Conservation (phyloP, 805 yeast genomes). For the Candida ulmi region DNA sequence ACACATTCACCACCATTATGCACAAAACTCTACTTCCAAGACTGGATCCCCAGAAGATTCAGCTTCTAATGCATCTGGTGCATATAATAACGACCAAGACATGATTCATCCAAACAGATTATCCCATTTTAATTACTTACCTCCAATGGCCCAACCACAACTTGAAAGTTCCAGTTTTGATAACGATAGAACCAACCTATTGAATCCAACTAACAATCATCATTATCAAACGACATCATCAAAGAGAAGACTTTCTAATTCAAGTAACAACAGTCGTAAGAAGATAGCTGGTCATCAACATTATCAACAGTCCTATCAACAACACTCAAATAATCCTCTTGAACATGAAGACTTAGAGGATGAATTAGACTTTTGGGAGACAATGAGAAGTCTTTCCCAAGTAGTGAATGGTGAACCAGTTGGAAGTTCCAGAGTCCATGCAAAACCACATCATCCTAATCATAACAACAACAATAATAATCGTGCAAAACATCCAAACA, state of each 20-base stretch:
- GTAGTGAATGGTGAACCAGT: constrained; percentile 21
- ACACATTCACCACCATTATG: constrained; percentile 77
- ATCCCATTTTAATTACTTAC: constrained; percentile 70
- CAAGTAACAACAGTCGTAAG: constrained; percentile 15
- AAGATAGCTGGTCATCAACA: constrained; percentile 1
- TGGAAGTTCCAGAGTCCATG: background rate
- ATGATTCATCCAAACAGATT: constrained; percentile 45
- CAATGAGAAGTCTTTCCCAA: constrained; percentile 52
- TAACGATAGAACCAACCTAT: constrained; percentile 37
- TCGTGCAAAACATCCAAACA: no score
- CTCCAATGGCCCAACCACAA: constrained; percentile 71
- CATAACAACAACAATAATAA: background rate
- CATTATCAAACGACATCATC: background rate
- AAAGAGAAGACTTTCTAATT: constrained; percentile 15
- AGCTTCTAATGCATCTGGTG: constrained; percentile 16
- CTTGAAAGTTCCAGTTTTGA: constrained; percentile 51
- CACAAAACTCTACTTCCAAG: constrained; percentile 30
- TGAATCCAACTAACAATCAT: constrained; percentile 28
- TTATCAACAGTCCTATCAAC: background rate
- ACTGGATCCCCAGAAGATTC: constrained; percentile 20
- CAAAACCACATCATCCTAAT: background rate
- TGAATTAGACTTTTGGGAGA: constrained; percentile 68
- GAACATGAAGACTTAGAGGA: constrained; percentile 49
- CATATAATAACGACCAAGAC: constrained; percentile 10
- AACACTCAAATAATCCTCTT: constrained; percentile 14